These are phyloP conservation scores for Ophiostoma tasmaniense DNA, from an alignment of 2,329 filamentous ascomycete genomes.

Conservation along the genomic window DNA sequence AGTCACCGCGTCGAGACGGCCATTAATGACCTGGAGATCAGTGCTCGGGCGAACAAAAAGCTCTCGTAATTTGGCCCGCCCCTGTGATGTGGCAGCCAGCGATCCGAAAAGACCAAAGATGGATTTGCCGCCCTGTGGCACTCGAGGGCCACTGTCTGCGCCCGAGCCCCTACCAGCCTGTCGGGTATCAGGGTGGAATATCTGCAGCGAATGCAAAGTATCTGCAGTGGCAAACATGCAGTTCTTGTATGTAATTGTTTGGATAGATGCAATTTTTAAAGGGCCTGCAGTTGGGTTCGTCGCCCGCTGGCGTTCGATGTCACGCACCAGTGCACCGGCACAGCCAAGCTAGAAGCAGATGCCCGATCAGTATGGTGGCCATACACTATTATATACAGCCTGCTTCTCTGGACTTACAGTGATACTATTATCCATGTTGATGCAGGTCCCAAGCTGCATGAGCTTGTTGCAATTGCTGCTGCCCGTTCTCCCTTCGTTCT, in stretches of 20 bases:
- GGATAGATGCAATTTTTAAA: conserved; percentile 55
- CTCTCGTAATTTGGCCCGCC: conserved; percentile 63
- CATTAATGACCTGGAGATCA: conserved; percentile 57
- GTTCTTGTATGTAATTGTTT: conserved; percentile 63
- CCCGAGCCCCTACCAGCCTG: conserved; percentile 57
- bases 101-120: conserved; percentile 74
- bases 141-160: conserved; percentile 46
- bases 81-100: conserved; percentile 69
- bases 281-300: conserved; percentile 23
- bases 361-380: background rate
- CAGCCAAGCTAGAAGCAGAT: conserved; percentile 55
- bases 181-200: conserved; percentile 76
- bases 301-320: conserved; percentile 52
- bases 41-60: conserved; percentile 72
- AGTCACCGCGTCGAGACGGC: conserved; percentile 62
- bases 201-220: conserved; percentile 73
- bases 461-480: conserved; percentile 54
- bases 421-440: conserved; percentile 65
- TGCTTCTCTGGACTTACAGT: conserved; percentile 44
- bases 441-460: conserved; percentile 58
- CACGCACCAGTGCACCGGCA: conserved; percentile 74
- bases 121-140: conserved; percentile 68
- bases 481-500: conserved; percentile 33
- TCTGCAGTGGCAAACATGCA: conserved; percentile 75
- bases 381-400: background rate